Evolutionary conservation across 164 flowering plant genomes (phyloP).

Genomic region (Piper longum): DNA sequence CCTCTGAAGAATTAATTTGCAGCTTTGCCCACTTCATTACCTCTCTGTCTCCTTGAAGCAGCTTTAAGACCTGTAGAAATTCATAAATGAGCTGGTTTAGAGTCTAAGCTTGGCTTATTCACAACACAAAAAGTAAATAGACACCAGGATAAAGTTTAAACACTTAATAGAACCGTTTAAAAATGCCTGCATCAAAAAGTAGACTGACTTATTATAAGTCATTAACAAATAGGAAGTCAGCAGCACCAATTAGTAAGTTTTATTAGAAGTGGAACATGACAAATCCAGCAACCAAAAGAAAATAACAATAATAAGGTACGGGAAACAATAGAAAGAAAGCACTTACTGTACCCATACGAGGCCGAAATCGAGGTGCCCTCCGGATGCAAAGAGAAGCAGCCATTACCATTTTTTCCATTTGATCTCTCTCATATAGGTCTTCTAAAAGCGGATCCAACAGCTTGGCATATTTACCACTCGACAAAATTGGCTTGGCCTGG

Average conservation of each 20-base stretch:
- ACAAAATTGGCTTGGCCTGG: conserved; percentile 71
- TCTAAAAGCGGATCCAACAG: conserved; percentile 60
- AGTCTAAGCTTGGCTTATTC: too few species aligned
- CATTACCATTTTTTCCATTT: conserved; percentile 57
- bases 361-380: conserved; percentile 61
- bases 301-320: too few species aligned
- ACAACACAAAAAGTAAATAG: too few species aligned
- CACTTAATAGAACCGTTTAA: too few species aligned
- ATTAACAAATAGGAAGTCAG: too few species aligned
- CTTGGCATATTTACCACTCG: conserved; percentile 35
- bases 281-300: conserved; percentile 28
- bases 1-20: conserved; percentile 32
- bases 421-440: conserved; percentile 34
- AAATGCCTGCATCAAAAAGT: too few species aligned
- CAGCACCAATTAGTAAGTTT: too few species aligned
- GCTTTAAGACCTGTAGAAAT: conserved; percentile 52
- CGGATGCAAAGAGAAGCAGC: conserved; percentile 77
- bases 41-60: conserved; percentile 77
- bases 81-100: too few species aligned
- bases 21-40: conserved; percentile 56
- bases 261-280: too few species aligned
- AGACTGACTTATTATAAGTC: too few species aligned
- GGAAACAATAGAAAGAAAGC: neutral
- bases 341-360: conserved; percentile 66
- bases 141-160: too few species aligned